These are phyloP conservation scores for Vitis cinerea DNA, from an alignment of 164 flowering plant genomes.

Conservation along the genomic window DNA sequence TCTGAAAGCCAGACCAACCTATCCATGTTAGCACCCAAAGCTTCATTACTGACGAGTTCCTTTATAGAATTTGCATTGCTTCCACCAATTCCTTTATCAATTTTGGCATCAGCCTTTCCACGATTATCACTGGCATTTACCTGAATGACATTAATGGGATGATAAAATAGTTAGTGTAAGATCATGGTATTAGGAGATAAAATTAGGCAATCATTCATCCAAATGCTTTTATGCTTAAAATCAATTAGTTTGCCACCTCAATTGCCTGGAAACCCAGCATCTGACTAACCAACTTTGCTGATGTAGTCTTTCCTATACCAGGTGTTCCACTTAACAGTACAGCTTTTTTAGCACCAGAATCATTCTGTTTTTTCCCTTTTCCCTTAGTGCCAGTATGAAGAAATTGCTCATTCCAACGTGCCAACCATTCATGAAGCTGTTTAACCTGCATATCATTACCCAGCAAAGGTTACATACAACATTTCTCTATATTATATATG, in stretches of 20 bases:
- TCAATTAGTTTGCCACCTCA: conserved; percentile 50
- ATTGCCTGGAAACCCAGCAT: conserved; percentile 85
- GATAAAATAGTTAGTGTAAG: no score
- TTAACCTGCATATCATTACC: conserved; percentile 54
- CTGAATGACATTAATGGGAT: conserved; percentile 29
- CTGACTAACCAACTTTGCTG: conserved; percentile 91
- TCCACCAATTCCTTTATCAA: conserved; percentile 83
- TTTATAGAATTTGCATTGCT: conserved; percentile 91
- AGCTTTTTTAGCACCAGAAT: conserved; percentile 78
- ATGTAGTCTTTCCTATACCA: conserved; percentile 94
- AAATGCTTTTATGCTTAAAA: conserved; percentile 7
- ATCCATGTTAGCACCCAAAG: conserved; percentile 53
- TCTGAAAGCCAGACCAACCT: conserved; percentile 43
- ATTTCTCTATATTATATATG: not conserved
- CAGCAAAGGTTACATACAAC: not conserved
- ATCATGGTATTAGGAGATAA: not conserved
- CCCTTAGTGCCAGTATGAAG: conserved; percentile 47
- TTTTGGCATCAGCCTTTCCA: conserved; percentile 89
- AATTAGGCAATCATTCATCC: not conserved
- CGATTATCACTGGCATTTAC: conserved; percentile 99
- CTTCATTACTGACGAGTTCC: conserved; percentile 89
- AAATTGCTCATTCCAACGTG: conserved; percentile 73
- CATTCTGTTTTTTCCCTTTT: conserved; percentile 72
- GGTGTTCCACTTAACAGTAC: conserved; percentile 87
- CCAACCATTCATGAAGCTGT: conserved; percentile 90